These are phyloP conservation scores for Arabidopsis suecica DNA, from an alignment of 345 rosid genomes.

Conservation along the genomic window DNA sequence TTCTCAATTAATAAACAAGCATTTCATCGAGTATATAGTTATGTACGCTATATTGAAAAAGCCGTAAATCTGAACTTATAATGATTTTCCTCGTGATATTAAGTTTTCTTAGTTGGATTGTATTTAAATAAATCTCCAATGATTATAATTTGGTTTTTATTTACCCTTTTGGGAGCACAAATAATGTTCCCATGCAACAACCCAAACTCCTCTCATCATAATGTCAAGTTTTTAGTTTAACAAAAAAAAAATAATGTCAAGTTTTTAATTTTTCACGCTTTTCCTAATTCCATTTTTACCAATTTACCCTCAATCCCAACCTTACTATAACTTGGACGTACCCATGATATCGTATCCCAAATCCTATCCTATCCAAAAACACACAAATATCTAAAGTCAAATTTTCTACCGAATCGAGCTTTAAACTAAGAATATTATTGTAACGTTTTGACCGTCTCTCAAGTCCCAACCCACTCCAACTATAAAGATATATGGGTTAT, in stretches of 20 bases:
- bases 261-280: slow-evolving; percentile 20
- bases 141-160: slow-evolving; percentile 25
- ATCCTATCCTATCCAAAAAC: background rate
- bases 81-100: background rate
- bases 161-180: slow-evolving; percentile 51
- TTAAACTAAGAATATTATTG: background rate
- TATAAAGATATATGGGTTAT: background rate
- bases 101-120: slow-evolving; percentile 9
- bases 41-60: background rate
- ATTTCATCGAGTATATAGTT: background rate
- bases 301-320: background rate
- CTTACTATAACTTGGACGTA: slow-evolving; percentile 5
- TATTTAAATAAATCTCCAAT: slow-evolving; percentile 25
- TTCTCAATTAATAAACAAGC: background rate
- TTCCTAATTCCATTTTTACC: background rate
- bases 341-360: slow-evolving; percentile 6
- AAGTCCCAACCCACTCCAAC: background rate
- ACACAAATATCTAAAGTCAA: background rate
- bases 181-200: slow-evolving; percentile 58
- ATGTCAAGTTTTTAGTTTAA: slow-evolving; percentile 43
- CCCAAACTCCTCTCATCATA: slow-evolving; percentile 53
- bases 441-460: background rate
- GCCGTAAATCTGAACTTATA: background rate
- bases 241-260: slow-evolving; percentile 48
- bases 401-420: background rate